Evolutionary conservation across 192 early-diverging fungal genomes (phyloP), one percentile per base, ranked within the genome.

Genomic region (Coemansia sp.): DNA sequence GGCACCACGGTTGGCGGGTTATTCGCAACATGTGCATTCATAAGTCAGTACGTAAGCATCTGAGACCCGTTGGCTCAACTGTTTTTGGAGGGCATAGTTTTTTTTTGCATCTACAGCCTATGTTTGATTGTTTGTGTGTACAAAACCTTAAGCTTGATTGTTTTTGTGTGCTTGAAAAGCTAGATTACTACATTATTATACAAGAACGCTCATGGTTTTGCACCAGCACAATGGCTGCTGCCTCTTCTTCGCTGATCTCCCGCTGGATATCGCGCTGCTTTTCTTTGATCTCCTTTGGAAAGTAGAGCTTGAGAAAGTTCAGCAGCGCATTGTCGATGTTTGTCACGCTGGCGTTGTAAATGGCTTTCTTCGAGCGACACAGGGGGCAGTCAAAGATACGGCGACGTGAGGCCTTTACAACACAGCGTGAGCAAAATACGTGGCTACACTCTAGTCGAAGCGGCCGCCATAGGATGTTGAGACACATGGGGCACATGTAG

Each of bases 401-500:
- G 21, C 89, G 83, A 6, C 75, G 59, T 15, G 88, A 87, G 0
- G 93, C 90, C 52, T 93, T 92, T 52, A 94, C 84, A 39, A 94
- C 63, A 63, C 93, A 94, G 1, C 90, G 88, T 7, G 91, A 85
- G 73, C 93, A 94, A 62, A 91, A 94, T 6, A 92, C 83, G 67
- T 94, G 93, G 0, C 68, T 62, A 77, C 93, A 94, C 18, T 74
- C 73, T 11, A 94, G 77, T 10, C 92, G 89, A 60, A 94, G 88
- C 24, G 93, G 93, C 36, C 87, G 86, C 91, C 91, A 94, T 0
- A 86, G 78, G 41, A 94, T 78, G 41, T 85, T 76, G 15, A 88
- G 83, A 70, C 92, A 94, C 66, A 95, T 88, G n/a, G 92, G 92
- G 60, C 93, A 94, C 14, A 76, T 43, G 70, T 92, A 90, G 75